Evolutionary conservation across 306 rosid species (phyloP), one percentile per base, ranked within the genome.

Genomic region (Trifolium pratense): DNA sequence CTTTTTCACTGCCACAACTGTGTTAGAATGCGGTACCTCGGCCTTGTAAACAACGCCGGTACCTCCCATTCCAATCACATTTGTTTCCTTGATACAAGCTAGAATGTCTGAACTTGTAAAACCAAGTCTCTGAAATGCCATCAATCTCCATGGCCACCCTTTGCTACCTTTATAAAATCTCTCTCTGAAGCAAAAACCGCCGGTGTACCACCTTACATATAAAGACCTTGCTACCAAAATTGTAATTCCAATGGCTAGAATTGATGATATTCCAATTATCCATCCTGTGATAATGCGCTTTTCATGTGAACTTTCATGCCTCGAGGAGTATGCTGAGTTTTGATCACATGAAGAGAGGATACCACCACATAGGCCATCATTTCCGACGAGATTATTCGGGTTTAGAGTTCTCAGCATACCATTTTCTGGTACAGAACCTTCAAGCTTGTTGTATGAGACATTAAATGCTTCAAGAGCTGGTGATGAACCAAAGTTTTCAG

Each of bases 131-230:
- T 91, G 96, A 82, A 91, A 94, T 71, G 90, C 88, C 91, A 91
- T 84, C 80, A 94, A 78, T 85, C 96, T 82, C 99, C 97, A 94
- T 2, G 99, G 97, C 99, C 99, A 91, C 82, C 91, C 92, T 79
- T 90, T 90, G 67, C 81, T 73, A 70, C 93, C 88, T 78, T 84
- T 88, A 60, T 79, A 91, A 56, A 84, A 88, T 48, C 81, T 86
- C 68, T 84, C 95, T 62, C 58, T 76, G 26, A 89, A 83, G 84
- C 95, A 89, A 51, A 81, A 78, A 17, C 99, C 99, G 14, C 79
- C 79, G 0, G 88, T 75, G 79, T 94, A 88, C 96, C 95, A 88
- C 68, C 84, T 88, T 16, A 71, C 71, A 82, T 87, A 91, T 48
- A 91, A 52, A 17, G 83, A 80, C 80, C 83, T 81, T 64, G 84